phyloP scores from a whole-genome alignment of 2,329 filamentous ascomycete species.

The Nemania abortiva region DNA sequence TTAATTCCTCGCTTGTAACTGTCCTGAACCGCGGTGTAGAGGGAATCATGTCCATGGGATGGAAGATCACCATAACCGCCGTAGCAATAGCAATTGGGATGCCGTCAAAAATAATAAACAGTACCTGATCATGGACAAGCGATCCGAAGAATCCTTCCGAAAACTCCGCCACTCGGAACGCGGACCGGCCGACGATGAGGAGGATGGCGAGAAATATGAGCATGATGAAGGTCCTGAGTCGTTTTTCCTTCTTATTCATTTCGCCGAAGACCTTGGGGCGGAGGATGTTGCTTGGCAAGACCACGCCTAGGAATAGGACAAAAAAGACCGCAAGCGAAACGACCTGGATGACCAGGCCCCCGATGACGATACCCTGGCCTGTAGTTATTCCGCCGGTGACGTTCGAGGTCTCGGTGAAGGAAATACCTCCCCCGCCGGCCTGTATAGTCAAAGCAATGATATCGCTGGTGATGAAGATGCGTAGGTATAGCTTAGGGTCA shows the following conservation, averaged over 20 bases:
- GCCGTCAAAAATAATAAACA: background rate
- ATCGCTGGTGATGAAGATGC: background rate
- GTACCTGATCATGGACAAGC: background rate
- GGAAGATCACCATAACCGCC: background rate
- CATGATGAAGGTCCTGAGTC: background rate
- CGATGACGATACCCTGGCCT: background rate
- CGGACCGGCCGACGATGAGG: background rate
- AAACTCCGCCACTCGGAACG: background rate
- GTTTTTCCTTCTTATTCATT: background rate
- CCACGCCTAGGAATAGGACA: background rate
- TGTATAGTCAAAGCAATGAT: background rate
- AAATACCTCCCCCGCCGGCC: background rate
- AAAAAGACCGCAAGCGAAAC: background rate
- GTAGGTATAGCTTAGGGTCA: background rate
- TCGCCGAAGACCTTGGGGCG: background rate
- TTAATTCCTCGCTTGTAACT: background rate
- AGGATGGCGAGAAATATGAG: background rate
- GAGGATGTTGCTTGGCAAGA: background rate
- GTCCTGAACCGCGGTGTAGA: background rate
- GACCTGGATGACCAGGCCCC: background rate
- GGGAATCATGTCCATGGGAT: background rate
- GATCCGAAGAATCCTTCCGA: background rate
- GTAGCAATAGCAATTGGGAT: background rate
- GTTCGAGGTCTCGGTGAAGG: background rate
- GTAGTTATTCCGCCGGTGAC: background rate